These are phyloP conservation scores for Ochetophila trinervis DNA, from an alignment of 306 rosid genomes.

Conservation along the genomic window DNA sequence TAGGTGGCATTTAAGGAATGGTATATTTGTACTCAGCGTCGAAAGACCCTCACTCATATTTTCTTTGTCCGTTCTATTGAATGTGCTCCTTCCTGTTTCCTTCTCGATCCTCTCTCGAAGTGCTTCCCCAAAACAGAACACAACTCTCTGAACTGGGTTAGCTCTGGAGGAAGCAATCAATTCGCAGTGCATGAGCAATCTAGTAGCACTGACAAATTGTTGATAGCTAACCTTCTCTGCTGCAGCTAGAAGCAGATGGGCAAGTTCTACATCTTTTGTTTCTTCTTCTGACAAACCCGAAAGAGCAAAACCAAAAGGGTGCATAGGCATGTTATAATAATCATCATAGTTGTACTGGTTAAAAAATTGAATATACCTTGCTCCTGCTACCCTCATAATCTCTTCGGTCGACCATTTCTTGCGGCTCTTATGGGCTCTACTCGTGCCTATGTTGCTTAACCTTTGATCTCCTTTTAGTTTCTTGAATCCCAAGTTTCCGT, in stretches of 20 bases:
- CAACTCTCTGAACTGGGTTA: slow-evolving; percentile 47
- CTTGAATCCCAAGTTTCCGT: slow-evolving; percentile 38
- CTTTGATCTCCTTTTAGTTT: slow-evolving; percentile 29
- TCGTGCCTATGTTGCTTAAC: slow-evolving; percentile 4
- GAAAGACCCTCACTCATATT: slow-evolving; percentile 1
- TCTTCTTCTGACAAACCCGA: slow-evolving; percentile 48
- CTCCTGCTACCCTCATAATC: slow-evolving; percentile 62
- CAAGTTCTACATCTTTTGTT: slow-evolving; percentile 62
- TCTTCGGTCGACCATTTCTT: slow-evolving; percentile 60
- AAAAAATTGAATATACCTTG: slow-evolving; percentile 58
- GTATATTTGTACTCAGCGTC: slow-evolving; percentile 13
- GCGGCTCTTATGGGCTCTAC: background rate
- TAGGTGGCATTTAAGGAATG: slow-evolving; percentile 28
- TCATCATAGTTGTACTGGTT: slow-evolving; percentile 34
- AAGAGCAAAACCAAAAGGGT: slow-evolving; percentile 53
- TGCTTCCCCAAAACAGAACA: slow-evolving; percentile 51
- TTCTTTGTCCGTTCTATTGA: slow-evolving; percentile 2
- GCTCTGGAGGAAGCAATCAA: slow-evolving; percentile 37
- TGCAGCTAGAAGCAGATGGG: slow-evolving; percentile 59
- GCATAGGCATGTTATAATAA: slow-evolving; percentile 32
- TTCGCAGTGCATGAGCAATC: slow-evolving; percentile 50
- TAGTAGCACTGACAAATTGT: slow-evolving; percentile 58
- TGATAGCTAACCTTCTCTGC: slow-evolving; percentile 63
- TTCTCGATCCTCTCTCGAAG: slow-evolving; percentile 54
- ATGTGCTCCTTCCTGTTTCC: slow-evolving; percentile 33